Conservation (phyloP, 768 basidiomycete genomes). For the Auriscalpium orientale region DNA sequence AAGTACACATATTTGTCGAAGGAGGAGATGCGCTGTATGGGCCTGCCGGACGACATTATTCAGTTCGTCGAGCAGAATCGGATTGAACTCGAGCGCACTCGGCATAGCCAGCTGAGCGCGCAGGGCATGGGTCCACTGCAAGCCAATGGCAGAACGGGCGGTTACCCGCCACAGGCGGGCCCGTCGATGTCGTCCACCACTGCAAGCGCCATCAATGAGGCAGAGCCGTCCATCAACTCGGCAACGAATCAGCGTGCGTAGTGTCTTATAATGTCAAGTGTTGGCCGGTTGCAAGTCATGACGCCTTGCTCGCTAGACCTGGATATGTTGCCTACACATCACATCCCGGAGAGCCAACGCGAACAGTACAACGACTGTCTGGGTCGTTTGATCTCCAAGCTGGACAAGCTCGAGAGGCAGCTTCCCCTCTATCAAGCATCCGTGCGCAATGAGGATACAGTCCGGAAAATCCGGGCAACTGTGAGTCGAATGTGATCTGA, state of each 20-base stretch:
- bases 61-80: not conserved
- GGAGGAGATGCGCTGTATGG: not conserved
- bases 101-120: not conserved
- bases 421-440: not conserved
- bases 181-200: not conserved
- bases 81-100: not conserved
- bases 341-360: not conserved
- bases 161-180: not conserved
- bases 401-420: no score
- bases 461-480: constrained; percentile 1
- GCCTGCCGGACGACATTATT: not conserved
- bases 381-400: no score
- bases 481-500: constrained; percentile 7
- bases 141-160: not conserved
- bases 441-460: no score
- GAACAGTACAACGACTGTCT: not conserved
- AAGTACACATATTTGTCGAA: not conserved
- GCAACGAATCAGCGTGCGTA: not conserved
- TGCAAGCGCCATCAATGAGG: not conserved
- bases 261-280: no score
- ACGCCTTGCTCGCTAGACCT: not conserved
- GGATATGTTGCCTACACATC: not conserved
- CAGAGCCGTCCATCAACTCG: not conserved
- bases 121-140: not conserved
- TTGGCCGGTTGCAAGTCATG: no score